These are phyloP conservation scores for Rhodotorula taiwanensis DNA, from an alignment of 768 basidiomycete species.

Conservation along the genomic window DNA sequence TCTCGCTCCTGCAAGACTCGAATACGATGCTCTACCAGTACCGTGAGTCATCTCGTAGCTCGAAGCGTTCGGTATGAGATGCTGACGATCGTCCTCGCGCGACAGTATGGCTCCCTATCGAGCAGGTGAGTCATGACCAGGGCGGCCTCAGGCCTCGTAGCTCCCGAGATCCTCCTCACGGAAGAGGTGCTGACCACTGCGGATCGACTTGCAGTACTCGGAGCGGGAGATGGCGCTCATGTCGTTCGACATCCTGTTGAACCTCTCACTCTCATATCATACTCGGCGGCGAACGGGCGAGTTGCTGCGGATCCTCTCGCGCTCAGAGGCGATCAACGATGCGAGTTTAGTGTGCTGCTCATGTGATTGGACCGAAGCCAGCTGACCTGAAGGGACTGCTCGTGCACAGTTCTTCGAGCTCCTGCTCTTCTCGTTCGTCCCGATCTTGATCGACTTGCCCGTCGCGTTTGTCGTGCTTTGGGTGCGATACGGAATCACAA, in stretches of 20 bases:
- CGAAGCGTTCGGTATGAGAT: background rate
- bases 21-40: conserved; percentile 29
- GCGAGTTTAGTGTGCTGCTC: conserved; percentile 38
- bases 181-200: background rate
- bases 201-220: background rate
- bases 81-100: background rate
- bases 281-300: conserved; percentile 78
- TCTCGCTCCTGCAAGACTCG: conserved; percentile 29
- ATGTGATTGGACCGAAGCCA: too few relatives aligned
- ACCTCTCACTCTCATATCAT: conserved; percentile 51
- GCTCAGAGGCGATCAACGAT: conserved; percentile 79
- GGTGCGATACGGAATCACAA: conserved; percentile 42
- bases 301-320: conserved; percentile 69
- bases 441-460: conserved; percentile 67
- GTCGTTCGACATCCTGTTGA: conserved; percentile 78
- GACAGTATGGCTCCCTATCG: conserved; percentile 73
- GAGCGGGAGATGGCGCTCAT: conserved; percentile 70
- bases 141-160: too few relatives aligned
- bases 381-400: too few relatives aligned
- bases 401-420: conserved; percentile 49
- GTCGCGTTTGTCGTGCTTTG: conserved; percentile 55
- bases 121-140: conserved; percentile 49
- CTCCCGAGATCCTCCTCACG: too few relatives aligned
- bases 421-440: conserved; percentile 73
- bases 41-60: conserved; percentile 1